Conservation (phyloP, 2,329 filamentous ascomycete genomes). For the Monosporascus cannonballus region DNA sequence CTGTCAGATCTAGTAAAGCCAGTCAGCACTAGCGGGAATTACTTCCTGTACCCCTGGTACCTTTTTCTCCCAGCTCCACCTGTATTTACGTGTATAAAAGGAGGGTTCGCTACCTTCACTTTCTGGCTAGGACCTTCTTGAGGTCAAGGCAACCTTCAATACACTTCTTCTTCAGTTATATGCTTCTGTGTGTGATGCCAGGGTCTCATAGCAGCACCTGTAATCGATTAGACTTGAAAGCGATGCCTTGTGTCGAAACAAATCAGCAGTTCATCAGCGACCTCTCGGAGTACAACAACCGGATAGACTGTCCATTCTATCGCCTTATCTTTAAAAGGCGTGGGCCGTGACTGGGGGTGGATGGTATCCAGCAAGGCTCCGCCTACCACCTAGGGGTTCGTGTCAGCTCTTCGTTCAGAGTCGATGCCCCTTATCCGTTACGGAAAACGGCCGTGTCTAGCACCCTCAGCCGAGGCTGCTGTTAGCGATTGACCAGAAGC, state of each 20-base stretch:
- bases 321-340: neutral
- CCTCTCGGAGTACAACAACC: neutral
- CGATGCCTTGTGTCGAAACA: neutral
- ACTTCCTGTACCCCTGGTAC: no score
- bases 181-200: no score
- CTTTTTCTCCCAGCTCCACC: no score
- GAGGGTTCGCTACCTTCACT: no score
- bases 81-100: no score
- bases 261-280: neutral
- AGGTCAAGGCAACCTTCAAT: no score
- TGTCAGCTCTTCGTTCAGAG: neutral
- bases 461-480: neutral
- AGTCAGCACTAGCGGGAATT: no score
- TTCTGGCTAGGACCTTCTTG: no score
- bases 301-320: neutral
- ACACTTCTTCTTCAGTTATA: no score
- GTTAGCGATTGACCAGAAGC: neutral
- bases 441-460: neutral
- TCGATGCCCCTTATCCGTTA: neutral
- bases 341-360: neutral
- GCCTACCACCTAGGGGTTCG: no score
- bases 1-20: no score
- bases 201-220: no score
- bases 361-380: neutral
- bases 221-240: neutral